Evolutionary conservation across 441 rosid species (phyloP).

Genomic region (Corymbia citriodora): DNA sequence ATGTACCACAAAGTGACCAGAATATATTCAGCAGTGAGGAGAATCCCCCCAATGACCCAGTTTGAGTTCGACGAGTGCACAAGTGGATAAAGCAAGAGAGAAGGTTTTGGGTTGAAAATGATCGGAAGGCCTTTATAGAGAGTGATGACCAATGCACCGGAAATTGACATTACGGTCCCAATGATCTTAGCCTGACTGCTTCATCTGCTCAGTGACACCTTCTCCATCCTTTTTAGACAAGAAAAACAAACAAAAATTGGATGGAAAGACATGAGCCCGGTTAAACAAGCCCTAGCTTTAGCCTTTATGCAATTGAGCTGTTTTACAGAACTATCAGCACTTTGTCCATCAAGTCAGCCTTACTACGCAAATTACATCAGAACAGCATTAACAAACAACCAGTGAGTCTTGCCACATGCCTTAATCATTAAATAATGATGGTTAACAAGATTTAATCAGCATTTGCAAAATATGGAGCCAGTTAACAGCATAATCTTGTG

Average conservation of each 20-base stretch:
- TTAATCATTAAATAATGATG: neutral
- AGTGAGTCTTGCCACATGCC: neutral
- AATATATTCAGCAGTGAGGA: slow-evolving; percentile 16
- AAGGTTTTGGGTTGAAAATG: neutral
- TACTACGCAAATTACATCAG: neutral
- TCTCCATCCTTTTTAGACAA: slow-evolving; percentile 30
- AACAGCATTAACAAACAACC: neutral
- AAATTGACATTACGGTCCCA: slow-evolving; percentile 34
- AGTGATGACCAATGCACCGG: slow-evolving; percentile 43
- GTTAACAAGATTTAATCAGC: neutral
- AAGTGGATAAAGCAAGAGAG: neutral
- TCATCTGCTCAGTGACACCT: slow-evolving; percentile 24
- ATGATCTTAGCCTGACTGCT: slow-evolving; percentile 36
- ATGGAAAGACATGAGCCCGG: neutral
- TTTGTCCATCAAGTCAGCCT: neutral
- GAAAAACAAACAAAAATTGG: neutral
- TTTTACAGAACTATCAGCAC: neutral
- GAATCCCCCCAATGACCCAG: slow-evolving; percentile 45
- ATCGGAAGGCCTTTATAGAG: slow-evolving; percentile 41
- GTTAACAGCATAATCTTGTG: neutral
- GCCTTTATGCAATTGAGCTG: neutral
- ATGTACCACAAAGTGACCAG: slow-evolving; percentile 31
- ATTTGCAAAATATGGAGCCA: neutral
- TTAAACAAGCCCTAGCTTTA: neutral
- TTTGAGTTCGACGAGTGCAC: slow-evolving; percentile 15